Evolutionary conservation across 2,329 filamentous ascomycete genomes (phyloP), one percentile per base, ranked within the genome.

Genomic region (Cyphellophora europaea): DNA sequence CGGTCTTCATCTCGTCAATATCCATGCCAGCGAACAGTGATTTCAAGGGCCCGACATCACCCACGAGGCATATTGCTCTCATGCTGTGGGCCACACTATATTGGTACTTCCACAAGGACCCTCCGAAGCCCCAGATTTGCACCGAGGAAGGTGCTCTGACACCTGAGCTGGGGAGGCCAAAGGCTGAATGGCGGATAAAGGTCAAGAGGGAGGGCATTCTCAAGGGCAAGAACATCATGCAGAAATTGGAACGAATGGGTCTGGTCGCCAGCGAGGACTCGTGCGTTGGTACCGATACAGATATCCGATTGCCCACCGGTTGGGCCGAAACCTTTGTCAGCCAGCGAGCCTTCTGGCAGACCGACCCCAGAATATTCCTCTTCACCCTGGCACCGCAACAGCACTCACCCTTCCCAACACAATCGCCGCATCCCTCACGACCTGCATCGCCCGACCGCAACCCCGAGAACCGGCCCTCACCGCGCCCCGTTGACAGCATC

Each of bases 91-190:
- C 87, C 19, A 88, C 86, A 1, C 66, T 96, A 27, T 94, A 86
- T 66, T 96, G 89, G 89, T 96, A 96, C 65, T 96, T 95, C 50
- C 88, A 95, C 61, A 85, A 93, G 57, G 72, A 77, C 1, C 72
- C 80, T 49, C 89, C 89, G 0, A 66, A 71, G 14, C 67, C 72
- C 1, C 71, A 74, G 32, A 53, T 91, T 19, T 67, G 69, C 12
- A 83, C 74, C 5, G 64, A 74, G 4, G 66, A 72, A 0, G 82
- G 79, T 1, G 72, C 69, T 44, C 56, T 68, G 38, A 89, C 86
- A 0, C 81, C 82, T 0, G 63, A 73, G 12, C 56, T 61, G 4
- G 89, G 83, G 4, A 79, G 75, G 45, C 89, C 89, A 2, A 78
- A 74, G 44, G 87, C 82, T 19, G 85, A 93, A 39, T 96, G 89